phyloP scores from a whole-genome alignment of 1,284 basidiomycete species.

The Leccinum subrobustum region DNA sequence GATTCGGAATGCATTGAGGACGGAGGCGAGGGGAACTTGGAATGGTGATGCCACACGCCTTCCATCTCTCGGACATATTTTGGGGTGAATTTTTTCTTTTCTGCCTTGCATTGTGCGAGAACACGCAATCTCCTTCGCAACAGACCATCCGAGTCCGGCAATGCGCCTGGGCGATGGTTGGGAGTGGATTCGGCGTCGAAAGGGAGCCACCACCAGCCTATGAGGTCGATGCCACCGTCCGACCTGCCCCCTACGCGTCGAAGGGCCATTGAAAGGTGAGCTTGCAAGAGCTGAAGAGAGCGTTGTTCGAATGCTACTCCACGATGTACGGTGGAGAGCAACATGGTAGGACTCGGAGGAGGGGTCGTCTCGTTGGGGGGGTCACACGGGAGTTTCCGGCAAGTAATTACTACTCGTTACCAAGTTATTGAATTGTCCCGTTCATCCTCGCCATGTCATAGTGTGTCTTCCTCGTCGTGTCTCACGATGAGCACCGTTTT shows the following conservation, averaged over 20 bases:
- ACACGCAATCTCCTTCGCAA: slow-evolving; percentile 58
- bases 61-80: slow-evolving; percentile 85
- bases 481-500: neutral
- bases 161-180: slow-evolving; percentile 1
- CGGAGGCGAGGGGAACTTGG: slow-evolving; percentile 1
- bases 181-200: slow-evolving; percentile 8
- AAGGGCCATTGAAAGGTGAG: slow-evolving; percentile 77
- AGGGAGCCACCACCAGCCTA: slow-evolving; percentile 92
- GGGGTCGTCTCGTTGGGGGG: slow-evolving; percentile 16
- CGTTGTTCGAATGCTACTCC: slow-evolving; percentile 79
- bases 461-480: slow-evolving; percentile 27
- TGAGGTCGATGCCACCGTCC: slow-evolving; percentile 87
- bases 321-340: slow-evolving; percentile 47
- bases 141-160: slow-evolving; percentile 23
- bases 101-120: slow-evolving; percentile 90
- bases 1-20: slow-evolving; percentile 1
- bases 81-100: slow-evolving; percentile 76
- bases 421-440: neutral
- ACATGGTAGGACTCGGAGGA: neutral
- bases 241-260: slow-evolving; percentile 74
- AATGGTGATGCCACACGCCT: slow-evolving; percentile 58
- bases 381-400: slow-evolving; percentile 27
- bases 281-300: slow-evolving; percentile 58
- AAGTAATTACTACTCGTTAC: neutral
- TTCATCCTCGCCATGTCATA: slow-evolving; percentile 41